These are phyloP conservation scores for Talaromyces atroroseus DNA, from an alignment of 2,329 filamentous ascomycete genomes.

Conservation along the genomic window DNA sequence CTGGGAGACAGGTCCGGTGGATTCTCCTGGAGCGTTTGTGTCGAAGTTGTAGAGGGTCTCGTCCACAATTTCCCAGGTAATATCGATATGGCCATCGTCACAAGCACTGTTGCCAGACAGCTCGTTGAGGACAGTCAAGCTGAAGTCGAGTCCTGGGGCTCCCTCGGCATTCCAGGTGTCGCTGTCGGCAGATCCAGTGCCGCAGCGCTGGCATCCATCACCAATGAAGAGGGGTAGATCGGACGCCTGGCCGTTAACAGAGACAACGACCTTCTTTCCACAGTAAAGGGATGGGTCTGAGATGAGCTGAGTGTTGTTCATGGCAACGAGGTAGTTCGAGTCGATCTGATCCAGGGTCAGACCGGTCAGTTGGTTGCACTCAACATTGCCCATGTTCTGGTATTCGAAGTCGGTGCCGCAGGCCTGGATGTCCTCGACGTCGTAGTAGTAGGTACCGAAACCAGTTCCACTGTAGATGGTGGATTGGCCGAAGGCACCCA, in stretches of 20 bases:
- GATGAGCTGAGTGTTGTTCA: constrained; percentile 17
- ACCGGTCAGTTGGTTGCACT: constrained; percentile 11
- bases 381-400: constrained; percentile 15
- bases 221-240: constrained; percentile 16
- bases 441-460: constrained; percentile 17
- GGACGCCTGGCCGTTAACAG: constrained; percentile 14
- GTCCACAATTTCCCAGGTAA: constrained; percentile 17
- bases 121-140: constrained; percentile 6
- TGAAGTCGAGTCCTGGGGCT: constrained; percentile 13
- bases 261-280: constrained; percentile 16
- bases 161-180: constrained; percentile 11
- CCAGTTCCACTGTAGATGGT: constrained; percentile 13
- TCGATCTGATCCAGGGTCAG: constrained; percentile 13
- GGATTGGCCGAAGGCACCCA: neutral
- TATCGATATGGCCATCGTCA: constrained; percentile 11
- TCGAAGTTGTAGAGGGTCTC: constrained; percentile 16
- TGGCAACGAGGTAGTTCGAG: constrained; percentile 17
- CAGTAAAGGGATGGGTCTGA: constrained; percentile 14
- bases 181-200: constrained; percentile 9
- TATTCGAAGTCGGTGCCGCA: constrained; percentile 13
- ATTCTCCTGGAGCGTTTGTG: constrained; percentile 5
- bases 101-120: constrained; percentile 12
- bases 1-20: constrained; percentile 1
- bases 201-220: constrained; percentile 16
- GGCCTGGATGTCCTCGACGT: constrained; percentile 12